Conservation (phyloP, 371 early-diverging fungal species). For the Zychaea mexicana region DNA sequence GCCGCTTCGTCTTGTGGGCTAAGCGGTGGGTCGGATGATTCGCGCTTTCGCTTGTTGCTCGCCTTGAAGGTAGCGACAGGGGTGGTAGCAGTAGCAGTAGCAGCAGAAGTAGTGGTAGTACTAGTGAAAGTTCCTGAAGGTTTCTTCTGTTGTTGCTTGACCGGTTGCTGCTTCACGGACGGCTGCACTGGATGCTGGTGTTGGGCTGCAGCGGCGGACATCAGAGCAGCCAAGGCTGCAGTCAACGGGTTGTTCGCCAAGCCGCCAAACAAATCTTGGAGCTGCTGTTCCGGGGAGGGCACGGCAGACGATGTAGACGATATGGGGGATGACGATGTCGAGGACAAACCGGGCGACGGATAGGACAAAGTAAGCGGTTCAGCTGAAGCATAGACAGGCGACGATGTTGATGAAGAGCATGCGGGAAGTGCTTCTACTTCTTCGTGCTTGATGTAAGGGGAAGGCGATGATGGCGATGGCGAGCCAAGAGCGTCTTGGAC, state of each 20-base stretch:
- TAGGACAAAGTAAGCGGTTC: background rate
- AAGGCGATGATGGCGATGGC: background rate
- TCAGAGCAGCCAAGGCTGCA: slow-evolving; percentile 1
- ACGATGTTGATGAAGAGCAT: background rate
- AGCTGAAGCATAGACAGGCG: background rate
- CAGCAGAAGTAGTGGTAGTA: background rate
- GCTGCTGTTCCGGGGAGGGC: background rate
- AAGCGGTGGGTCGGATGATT: background rate
- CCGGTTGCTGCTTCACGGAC: background rate
- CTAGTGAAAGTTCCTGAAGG: background rate
- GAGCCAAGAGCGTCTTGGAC: slow-evolving; percentile 15
- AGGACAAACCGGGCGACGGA: background rate
- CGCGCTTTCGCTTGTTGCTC: slow-evolving; percentile 3
- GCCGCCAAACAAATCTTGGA: slow-evolving; percentile 3
- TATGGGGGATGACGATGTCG: background rate
- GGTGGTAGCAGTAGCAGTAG: background rate
- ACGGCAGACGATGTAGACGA: background rate
- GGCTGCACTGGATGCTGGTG: background rate
- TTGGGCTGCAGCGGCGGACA: slow-evolving; percentile 1
- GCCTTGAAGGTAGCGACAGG: too few species aligned
- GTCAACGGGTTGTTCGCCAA: slow-evolving; percentile 6
- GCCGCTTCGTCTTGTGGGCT: slow-evolving; percentile 54
- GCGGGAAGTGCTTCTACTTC: background rate
- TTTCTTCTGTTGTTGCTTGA: background rate
- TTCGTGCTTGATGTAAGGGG: background rate